Evolutionary conservation across 1,284 basidiomycete genomes (phyloP), one percentile per base, ranked within the genome.

Genomic region (Pyrrhoderma noxium): DNA sequence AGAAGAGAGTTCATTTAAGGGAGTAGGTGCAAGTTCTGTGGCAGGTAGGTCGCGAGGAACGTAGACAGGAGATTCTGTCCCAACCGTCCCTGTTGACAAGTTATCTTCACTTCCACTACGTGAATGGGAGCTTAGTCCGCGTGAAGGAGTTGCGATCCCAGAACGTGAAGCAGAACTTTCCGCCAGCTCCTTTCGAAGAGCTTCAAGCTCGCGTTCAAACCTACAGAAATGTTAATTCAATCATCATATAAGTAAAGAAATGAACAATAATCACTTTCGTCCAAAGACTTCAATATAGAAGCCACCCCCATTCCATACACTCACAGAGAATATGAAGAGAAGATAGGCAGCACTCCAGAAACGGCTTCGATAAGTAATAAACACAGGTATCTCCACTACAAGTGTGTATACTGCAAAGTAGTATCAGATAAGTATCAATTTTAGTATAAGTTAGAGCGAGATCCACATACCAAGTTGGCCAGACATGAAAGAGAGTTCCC

Each of bases 251-350:
- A 44, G 47, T 31, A 39, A 44, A 49, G 25, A 34, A 47, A 21
- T 2, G 39, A 34, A 77, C 87, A 58, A 22, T 18, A 7, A 5
- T 22, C 57, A 92, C 90, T 94, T 94, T 67, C 92, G 80, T 35
- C 92, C 92, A 64, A 94, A 95, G 27, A 95, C 92, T 65, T 97
- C 93, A 55, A 96, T 93, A 65, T 95, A 95, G 72, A 81, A 91
- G 8, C 80, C 87, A 55, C 77, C 89, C 47, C 80, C 89, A 60
- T 91, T 91, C 89, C 89, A 91, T 1, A 86, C 86, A 56, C 83
- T 85, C 40, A 91, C 88, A 27, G 76, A 71, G 61, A 95, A 89
- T 43, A 94, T 85, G 53, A 79, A 57, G 38, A 92, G 70, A 19
- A 96, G 70, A 70, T 92, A 94, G 1, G 77, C 65, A 13, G 79